phyloP scores from a whole-genome alignment of 176 grass and related monocot genomes.

The Elymus sibiricus region DNA sequence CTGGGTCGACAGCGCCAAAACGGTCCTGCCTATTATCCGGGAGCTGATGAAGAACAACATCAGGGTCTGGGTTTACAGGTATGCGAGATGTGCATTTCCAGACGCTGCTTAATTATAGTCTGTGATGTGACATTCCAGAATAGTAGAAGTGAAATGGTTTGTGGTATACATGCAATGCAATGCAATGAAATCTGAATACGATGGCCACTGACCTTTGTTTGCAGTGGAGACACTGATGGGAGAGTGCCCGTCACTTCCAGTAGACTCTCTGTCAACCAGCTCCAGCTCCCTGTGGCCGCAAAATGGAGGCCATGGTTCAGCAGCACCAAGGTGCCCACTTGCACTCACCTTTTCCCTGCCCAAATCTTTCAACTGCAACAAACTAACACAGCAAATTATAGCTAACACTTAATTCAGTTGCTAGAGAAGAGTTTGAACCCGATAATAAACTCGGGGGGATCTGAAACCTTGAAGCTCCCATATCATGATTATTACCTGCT shows the following conservation, averaged over 20 bases:
- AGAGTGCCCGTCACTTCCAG: conserved; percentile 77
- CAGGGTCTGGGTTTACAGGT: conserved; percentile 85
- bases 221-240: conserved; percentile 73
- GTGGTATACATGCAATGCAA: neutral
- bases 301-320: conserved; percentile 74
- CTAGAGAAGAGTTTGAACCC: neutral
- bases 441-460: neutral
- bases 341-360: neutral
- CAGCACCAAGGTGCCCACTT: conserved; percentile 38
- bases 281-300: conserved; percentile 38
- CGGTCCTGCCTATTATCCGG: conserved; percentile 57
- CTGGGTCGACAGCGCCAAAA: conserved; percentile 53
- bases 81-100: neutral
- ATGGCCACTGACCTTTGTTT: conserved; percentile 1
- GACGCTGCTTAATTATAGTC: neutral
- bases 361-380: neutral
- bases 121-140: neutral
- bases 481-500: neutral
- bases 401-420: neutral
- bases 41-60: conserved; percentile 50
- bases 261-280: conserved; percentile 75
- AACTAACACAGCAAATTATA: neutral
- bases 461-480: neutral
- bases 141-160: neutral
- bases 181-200: neutral